Evolutionary conservation across 108 stramenopile genomes (phyloP).

Genomic region (Schizochytrium sp.): DNA sequence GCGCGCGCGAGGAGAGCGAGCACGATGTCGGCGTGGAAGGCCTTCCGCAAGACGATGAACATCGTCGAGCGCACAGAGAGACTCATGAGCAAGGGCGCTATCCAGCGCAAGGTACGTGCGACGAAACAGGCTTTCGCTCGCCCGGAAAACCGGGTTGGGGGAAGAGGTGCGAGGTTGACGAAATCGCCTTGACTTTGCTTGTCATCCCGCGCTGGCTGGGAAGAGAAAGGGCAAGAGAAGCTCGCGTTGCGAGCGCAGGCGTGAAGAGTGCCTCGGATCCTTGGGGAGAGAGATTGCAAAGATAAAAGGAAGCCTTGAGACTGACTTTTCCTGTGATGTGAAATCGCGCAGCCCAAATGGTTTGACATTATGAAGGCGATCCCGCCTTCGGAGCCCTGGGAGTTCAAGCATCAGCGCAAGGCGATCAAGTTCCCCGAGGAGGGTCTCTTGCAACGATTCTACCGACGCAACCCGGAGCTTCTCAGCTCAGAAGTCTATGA

Average conservation of each 20-base stretch:
- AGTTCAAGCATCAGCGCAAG: neutral
- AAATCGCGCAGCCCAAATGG: neutral
- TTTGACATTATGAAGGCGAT: neutral
- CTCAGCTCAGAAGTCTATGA: neutral
- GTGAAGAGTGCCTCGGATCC: no score
- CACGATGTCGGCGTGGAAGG: constrained; percentile 13
- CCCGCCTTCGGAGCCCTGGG: neutral
- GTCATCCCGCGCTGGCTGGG: no score
- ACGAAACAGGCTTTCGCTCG: neutral
- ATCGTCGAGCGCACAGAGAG: neutral
- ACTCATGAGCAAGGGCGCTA: neutral
- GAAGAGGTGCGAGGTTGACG: no score
- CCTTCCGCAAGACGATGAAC: neutral
- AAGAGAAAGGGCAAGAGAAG: no score
- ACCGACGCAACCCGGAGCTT: neutral
- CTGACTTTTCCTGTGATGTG: no score
- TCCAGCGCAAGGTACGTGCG: neutral
- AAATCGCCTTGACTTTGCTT: no score
- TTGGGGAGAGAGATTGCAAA: no score
- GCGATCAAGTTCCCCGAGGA: neutral
- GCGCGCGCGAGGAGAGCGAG: no score
- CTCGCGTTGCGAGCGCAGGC: no score
- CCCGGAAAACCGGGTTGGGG: neutral
- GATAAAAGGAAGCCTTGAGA: no score
- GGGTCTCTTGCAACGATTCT: neutral